Conservation (phyloP, 83 land plant genomes). For the Isoetes engelmannii region DNA sequence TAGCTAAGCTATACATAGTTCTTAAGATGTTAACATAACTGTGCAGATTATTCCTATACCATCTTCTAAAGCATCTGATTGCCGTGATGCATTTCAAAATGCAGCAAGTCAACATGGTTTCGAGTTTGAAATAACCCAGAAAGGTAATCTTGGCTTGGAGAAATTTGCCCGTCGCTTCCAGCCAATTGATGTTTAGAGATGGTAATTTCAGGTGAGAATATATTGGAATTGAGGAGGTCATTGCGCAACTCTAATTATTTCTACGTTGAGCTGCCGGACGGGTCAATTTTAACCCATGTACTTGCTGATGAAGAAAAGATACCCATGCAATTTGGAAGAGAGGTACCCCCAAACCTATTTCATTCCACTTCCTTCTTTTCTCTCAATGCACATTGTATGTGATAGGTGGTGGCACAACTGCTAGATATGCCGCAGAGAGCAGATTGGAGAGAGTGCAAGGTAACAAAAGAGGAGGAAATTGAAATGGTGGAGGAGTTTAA, state of each 20-base stretch:
- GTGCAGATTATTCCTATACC: slow-evolving; percentile 84
- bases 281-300: slow-evolving; percentile 51
- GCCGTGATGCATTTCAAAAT: slow-evolving; percentile 42
- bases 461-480: slow-evolving; percentile 26
- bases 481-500: slow-evolving; percentile 28
- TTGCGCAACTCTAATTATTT: slow-evolving; percentile 43
- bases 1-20: neutral
- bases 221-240: slow-evolving; percentile 26
- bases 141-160: slow-evolving; percentile 33
- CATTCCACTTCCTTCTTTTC: neutral
- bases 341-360: slow-evolving; percentile 38
- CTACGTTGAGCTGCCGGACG: slow-evolving; percentile 83
- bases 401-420: slow-evolving; percentile 30
- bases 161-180: neutral
- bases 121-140: slow-evolving; percentile 39
- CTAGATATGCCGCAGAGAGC: slow-evolving; percentile 35
- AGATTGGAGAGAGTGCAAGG: slow-evolving; percentile 36
- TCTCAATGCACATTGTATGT: neutral
- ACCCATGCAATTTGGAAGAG: slow-evolving; percentile 93
- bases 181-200: slow-evolving; percentile 8
- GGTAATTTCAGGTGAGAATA: no score
- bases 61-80: slow-evolving; percentile 47
- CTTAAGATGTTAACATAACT: neutral
- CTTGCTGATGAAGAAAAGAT: slow-evolving; percentile 67
- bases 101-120: slow-evolving; percentile 78